These are phyloP conservation scores for Gracilaria vermiculophylla DNA, from an alignment of 23 red algal genomes.

Conservation along the genomic window DNA sequence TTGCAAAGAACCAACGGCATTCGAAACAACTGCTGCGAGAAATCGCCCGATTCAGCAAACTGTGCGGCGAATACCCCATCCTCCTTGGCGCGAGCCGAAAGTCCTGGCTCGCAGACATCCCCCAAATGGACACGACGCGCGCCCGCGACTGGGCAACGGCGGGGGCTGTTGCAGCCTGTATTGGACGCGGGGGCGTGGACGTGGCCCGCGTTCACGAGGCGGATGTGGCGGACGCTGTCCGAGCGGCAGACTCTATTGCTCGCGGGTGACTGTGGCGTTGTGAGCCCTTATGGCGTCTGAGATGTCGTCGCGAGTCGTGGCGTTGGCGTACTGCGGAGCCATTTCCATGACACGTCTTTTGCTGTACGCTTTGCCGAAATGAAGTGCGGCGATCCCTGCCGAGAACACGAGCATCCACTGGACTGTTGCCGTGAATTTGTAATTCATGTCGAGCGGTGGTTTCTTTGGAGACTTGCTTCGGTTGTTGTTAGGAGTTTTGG, in stretches of 20 bases:
- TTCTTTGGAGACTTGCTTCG: too few species aligned
- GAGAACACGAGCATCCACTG: slow-evolving; percentile 44
- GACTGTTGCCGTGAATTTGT: slow-evolving; percentile 53
- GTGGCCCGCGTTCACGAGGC: slow-evolving; percentile 86
- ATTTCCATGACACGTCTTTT: slow-evolving; percentile 12
- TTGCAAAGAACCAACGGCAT: slow-evolving; percentile 78
- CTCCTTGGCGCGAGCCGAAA: slow-evolving; percentile 61
- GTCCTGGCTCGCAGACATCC: background rate
- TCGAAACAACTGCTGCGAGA: slow-evolving; percentile 41
- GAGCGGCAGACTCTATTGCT: slow-evolving; percentile 36
- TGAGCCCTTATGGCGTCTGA: slow-evolving; percentile 49
- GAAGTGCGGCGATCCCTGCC: slow-evolving; percentile 37
- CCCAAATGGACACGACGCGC: background rate
- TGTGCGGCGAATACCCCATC: background rate
- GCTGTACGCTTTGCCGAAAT: slow-evolving; percentile 63
- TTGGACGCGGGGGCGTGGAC: slow-evolving; percentile 64
- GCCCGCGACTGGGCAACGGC: slow-evolving; percentile 89
- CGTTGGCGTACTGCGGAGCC: slow-evolving; percentile 51
- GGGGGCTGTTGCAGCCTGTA: slow-evolving; percentile 44
- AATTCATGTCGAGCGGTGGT: slow-evolving; percentile 24
- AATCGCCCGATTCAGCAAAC: slow-evolving; percentile 3
- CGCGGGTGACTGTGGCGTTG: slow-evolving; percentile 35
- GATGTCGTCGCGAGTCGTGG: slow-evolving; percentile 57
- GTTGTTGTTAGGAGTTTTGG: too few species aligned
- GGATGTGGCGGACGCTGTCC: slow-evolving; percentile 56